Base-by-base conservation (phyloP, 2,329 filamentous ascomycete species). In the Cyphellophora attinorum region DNA sequence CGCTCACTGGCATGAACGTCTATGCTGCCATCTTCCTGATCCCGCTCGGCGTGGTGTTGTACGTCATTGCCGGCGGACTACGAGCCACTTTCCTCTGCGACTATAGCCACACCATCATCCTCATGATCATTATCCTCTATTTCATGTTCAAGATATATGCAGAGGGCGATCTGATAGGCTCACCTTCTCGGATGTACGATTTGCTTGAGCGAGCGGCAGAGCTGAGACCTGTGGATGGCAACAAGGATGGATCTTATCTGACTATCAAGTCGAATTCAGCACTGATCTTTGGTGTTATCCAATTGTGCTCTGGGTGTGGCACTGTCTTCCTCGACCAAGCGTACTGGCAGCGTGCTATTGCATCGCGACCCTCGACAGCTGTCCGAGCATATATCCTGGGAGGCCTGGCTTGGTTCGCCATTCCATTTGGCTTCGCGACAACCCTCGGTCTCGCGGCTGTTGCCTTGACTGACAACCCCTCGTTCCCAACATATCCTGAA, bases 201-300 rank as follows among this genome's bases (percentile, higher is more conserved):
- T 68, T 81, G 2, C 65, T 94, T 3, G 69, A 79, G 1, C 65
- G 77, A 30, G 84, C 84, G 0, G 72, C 81, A 0, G 57, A 68
- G 3, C 56, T 60, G 3, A 81, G 89, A 45, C 85, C 86, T 0
- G 80, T 93, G 1, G 71, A 72, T 0, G 85, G 86, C 5, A 93
- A 93, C 54, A 70, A 76, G 0, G 70, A 76, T 5, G 85, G 85
- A 11, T 85, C 79, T 49, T 93, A 93, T 48, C 62, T 94, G n/a
- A 93, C 85, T 0, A 91, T 93, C 84, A 67, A 72, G 38, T 85
- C 80, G 1, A 74, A 72, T 38, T 77, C 88, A 47, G 86, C 85
- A 4, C 81, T 74, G 29, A 83, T 89, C 35, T 93, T 93, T 67
- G 93, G 91, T 58, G 76, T 91, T 19, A 89, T 91, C 60, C 91